Conservation (phyloP, 371 early-diverging fungal genomes). For the Haplosporangium sp. region DNA sequence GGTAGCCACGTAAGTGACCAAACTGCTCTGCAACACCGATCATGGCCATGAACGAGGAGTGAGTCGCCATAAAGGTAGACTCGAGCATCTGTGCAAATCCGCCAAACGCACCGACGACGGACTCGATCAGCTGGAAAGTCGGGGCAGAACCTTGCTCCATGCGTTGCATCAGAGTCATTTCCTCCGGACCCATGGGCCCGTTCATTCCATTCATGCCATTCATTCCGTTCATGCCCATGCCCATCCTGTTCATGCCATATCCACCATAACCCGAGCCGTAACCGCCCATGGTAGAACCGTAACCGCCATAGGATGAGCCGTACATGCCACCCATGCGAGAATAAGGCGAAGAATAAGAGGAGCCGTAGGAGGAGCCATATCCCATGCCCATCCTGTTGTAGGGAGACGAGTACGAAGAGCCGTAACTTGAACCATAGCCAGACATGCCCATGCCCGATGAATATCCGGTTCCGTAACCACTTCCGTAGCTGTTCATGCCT, state of each 20-base stretch:
- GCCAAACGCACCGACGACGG: constrained; percentile 94
- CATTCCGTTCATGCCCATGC: constrained; percentile 59
- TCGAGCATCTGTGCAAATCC: constrained; percentile 98
- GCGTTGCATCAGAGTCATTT: constrained; percentile 76
- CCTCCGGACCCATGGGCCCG: constrained; percentile 63
- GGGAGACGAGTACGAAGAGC: constrained; percentile 52
- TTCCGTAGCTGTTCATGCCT: constrained; percentile 52
- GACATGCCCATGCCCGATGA: constrained; percentile 34
- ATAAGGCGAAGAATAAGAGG: constrained; percentile 58
- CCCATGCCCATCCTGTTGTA: constrained; percentile 46
- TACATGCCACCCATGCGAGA: constrained; percentile 61
- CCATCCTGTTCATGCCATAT: constrained; percentile 55
- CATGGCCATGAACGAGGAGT: constrained; percentile 97
- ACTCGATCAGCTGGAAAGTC: constrained; percentile 90
- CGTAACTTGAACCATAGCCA: constrained; percentile 52
- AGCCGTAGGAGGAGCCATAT: constrained; percentile 58
- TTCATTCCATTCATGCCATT: constrained; percentile 60
- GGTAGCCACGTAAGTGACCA: constrained; percentile 82
- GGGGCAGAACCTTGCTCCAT: constrained; percentile 89
- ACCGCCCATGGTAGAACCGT: constrained; percentile 47
- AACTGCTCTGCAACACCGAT: constrained; percentile 97
- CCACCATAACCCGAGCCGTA: constrained; percentile 57
- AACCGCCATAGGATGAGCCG: constrained; percentile 61
- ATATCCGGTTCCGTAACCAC: constrained; percentile 41
- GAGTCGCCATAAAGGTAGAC: constrained; percentile 95